Evolutionary conservation across 2,329 filamentous ascomycete species (phyloP), one percentile per base, ranked within the genome.

Genomic region (Aureobasidium sp.): DNA sequence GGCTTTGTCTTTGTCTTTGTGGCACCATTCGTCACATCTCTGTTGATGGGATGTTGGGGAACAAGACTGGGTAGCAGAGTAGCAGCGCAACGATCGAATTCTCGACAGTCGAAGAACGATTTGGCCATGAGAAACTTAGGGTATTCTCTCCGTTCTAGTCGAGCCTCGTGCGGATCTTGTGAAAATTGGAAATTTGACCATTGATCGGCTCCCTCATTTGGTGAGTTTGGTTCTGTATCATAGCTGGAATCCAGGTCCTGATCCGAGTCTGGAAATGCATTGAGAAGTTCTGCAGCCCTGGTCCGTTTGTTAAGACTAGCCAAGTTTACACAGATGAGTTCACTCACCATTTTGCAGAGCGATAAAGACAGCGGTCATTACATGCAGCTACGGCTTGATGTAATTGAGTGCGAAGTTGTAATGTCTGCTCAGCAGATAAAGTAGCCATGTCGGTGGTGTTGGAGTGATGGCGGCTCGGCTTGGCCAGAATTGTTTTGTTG

Each of bases 231-330:
- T 59, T 84, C 82, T 8, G 82, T 82, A 61, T 85, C 83, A 57
- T 82, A 82, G 62, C 79, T 80, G 39, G 76, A 71, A 45, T 77
- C 68, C 5, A 44, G 34, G 8, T 62, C 50, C 2, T 64, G 57
- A 61, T 88, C 83, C 48, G 78, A 68, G 16, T 74, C 69, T 41
- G 88, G 83, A 44, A 97, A 85, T 2, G 94, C 89, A 70, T 89
- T 90, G 62, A 97, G 85, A 67, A 97, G 85, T 77, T 99, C 94
- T 68, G 94, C 93, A 51, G 92, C 90, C 93, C 93, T 97, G 71
- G 45, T 50, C 13, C 42, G 6, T 34, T 5, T 32, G n/a, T 59
- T 25, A 59, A 27, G 7, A 49, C 0, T 14, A 64, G 5, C 48
- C 57, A 53, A 65, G 54, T 58, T 16, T 42, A 37, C n/a, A 36